Conservation (phyloP, 345 rosid species). For the Brassica napus region Da-Ae NC_063450.1:27860501-27861000, state of each 20-base stretch:
- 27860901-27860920: neutral
- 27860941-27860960: neutral
- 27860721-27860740: neutral
- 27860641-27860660: conserved; percentile 14
- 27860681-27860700: conserved; percentile 24
- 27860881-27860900: conserved; percentile 56
- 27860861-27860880: conserved; percentile 60
- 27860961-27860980: conserved; percentile 3
- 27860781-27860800: neutral
- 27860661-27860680: conserved; percentile 35
- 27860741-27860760: neutral
- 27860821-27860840: conserved; percentile 66
- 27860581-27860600: conserved; percentile 17
- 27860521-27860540: neutral
- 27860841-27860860: conserved; percentile 57
- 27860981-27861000: conserved; percentile 50
- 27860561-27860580: neutral
- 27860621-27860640: neutral
- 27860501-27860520: conserved; percentile 24
- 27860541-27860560: neutral
- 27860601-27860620: conserved; percentile 9
- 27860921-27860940: neutral
- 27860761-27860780: neutral
- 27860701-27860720: conserved; percentile 42
- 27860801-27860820: conserved; percentile 76